Base-by-base conservation (phyloP, 2,329 filamentous ascomycete species). In the Didymella pinodella region DNA sequence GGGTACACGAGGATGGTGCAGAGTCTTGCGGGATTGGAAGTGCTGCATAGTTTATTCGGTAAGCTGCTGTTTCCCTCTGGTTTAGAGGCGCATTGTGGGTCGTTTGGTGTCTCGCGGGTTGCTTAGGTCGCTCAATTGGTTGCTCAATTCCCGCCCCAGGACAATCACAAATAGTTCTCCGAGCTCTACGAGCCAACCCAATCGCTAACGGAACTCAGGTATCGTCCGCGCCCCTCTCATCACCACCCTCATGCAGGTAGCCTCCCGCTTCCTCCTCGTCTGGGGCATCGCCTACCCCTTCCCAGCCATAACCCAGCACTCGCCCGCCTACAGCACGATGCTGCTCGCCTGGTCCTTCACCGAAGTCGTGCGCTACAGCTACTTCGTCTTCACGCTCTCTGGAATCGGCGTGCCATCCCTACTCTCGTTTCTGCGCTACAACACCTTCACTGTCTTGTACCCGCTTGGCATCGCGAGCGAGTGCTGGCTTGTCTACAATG, bases 391-490 rank as follows among this genome's bases (percentile, higher is more conserved):
- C 70, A 88, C 87, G 68, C 85, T 95, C 31, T 80, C 82, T 63
- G 67, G 68, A 0, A 32, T 69, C 63, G 83, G 86, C 28, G 86
- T 90, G 29, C 91, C 93, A 0, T 75, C 71, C 0, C 81, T 84
- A 59, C 84, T 97, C 74, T 87, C 87, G 36, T 96, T 92, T 90
- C 81, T 96, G 78, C 82, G 81, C 57, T 88, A 97, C 79, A 97
- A 96, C 77, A 93, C 91, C 7, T 99, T 99, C 80, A 92, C 92
- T 70, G 81, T 97, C 36, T 85, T 99, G 22, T 99, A 99, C 79
- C 95, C 95, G 0, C 76, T 98, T 59, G 95, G 95, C 41, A 97
- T 98, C 73, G 31, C 45, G 8, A 83, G 85, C 40, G 95, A 99
- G 84, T 91, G 90, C 71, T 87, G 85, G 78, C 84, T 97, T 71